A percentile compares a stretch with the other conserved stretches of the same genome.
Conservation (phyloP, 2,329 filamentous ascomycete species). For the Diaporthe australafricana region DNA sequence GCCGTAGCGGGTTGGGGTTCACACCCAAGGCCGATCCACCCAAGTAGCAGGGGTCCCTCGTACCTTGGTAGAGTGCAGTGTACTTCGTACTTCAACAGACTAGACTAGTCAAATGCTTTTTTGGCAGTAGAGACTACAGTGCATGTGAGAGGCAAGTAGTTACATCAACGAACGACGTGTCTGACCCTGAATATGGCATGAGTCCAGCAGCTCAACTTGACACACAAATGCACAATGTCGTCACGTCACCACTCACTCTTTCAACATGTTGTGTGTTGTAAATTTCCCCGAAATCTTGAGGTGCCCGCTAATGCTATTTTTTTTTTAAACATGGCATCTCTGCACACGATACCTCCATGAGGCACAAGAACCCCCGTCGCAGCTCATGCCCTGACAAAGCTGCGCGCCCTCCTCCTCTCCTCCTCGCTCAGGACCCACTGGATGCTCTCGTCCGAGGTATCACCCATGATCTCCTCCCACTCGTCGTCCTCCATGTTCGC, state of each 20-base stretch:
- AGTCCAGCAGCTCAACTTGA: background rate
- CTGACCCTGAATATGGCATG: too few species aligned
- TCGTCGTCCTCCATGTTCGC: conserved; percentile 97
- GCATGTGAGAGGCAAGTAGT: too few species aligned
- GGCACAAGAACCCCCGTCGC: background rate
- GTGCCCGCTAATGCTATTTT: conserved; percentile 21
- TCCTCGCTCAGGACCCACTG: conserved; percentile 78
- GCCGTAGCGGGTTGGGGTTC: background rate
- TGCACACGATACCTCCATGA: background rate
- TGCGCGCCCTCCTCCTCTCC: conserved; percentile 79
- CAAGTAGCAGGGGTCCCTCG: conserved; percentile 24
- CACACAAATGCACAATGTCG: background rate
- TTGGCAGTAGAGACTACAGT: too few species aligned
- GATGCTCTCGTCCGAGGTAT: conserved; percentile 71
- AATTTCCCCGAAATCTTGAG: background rate
- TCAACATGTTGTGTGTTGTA: background rate
- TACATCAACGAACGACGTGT: too few species aligned
- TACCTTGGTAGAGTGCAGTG: too few species aligned
- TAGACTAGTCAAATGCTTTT: too few species aligned
- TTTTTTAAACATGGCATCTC: background rate
- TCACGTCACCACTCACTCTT: background rate
- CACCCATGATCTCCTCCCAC: conserved; percentile 79
- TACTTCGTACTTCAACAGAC: too few species aligned
- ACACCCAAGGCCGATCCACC: background rate
- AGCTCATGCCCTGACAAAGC: conserved; percentile 64